Evolutionary conservation across 2,329 filamentous ascomycete genomes (phyloP).

Genomic region (Talaromyces funiculosus): DNA sequence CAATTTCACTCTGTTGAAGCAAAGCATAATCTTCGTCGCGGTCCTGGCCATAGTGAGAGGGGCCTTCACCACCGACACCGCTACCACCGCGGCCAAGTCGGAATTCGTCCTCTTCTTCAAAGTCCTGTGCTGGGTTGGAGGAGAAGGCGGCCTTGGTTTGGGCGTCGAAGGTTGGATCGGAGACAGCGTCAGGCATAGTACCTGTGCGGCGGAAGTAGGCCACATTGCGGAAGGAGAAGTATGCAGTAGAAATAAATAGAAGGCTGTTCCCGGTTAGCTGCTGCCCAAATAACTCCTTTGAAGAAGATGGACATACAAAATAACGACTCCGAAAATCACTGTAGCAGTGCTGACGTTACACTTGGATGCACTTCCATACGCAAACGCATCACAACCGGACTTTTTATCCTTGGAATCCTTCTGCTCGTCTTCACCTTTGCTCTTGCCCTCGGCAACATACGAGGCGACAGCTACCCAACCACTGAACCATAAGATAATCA

Average conservation of each 20-base stretch:
- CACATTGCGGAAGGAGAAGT: constrained; percentile 51
- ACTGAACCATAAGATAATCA: constrained; percentile 53
- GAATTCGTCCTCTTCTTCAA: constrained; percentile 43
- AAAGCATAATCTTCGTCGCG: constrained; percentile 49
- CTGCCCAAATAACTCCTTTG: neutral
- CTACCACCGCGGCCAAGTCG: constrained; percentile 30
- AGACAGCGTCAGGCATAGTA: constrained; percentile 44
- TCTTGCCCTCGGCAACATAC: constrained; percentile 53
- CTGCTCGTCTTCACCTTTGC: constrained; percentile 39
- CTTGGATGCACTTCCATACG: constrained; percentile 50
- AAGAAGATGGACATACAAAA: constrained; percentile 43
- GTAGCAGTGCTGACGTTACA: constrained; percentile 54
- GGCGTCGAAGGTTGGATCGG: constrained; percentile 45
- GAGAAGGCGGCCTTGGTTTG: constrained; percentile 45
- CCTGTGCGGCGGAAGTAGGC: constrained; percentile 54
- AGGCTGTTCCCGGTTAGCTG: constrained; percentile 35
- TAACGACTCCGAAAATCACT: constrained; percentile 51
- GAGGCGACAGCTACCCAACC: constrained; percentile 53
- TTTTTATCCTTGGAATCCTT: constrained; percentile 35
- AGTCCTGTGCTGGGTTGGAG: constrained; percentile 41
- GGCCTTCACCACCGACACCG: constrained; percentile 28
- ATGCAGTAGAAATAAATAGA: constrained; percentile 49
- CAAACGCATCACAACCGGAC: constrained; percentile 50
- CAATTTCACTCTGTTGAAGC: constrained; percentile 43
- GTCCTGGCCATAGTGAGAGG: constrained; percentile 35